Evolutionary conservation across 352 stramenopile genomes (phyloP), one percentile per base, ranked within the genome.

Genomic region (Pythium rhizo-oryzae): DNA sequence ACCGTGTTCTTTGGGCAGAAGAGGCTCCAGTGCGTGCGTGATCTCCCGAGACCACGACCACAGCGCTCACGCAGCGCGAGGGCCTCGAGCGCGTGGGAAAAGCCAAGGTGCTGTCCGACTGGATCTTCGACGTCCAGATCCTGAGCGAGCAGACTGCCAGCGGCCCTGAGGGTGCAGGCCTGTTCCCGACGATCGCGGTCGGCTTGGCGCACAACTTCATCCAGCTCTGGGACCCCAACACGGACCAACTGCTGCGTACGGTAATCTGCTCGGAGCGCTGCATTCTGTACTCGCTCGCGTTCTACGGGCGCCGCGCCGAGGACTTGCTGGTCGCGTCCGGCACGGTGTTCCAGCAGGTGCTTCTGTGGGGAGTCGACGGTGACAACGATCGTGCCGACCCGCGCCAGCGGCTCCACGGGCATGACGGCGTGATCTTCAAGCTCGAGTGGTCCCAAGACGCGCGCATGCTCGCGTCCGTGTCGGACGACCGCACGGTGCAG

Each of bases 371-470:
- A 57, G 76, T 85, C 65, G 12, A 69, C 24, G n/a, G 24, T 8
- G n/a, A 66, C 6, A 33, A 19, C 5, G 49, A 65, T 4, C 44
- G 44, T 0, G 52, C 69, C 24, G 30, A 63, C 35, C 72, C 75
- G 25, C 49, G 85, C 30, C 88, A 96, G 74, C 80, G 82, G 1
- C 74, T 96, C 23, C 86, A 94, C 70, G 80, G 77, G 39, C 88
- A 96, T 67, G 83, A 94, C 71, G 89, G 89, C 19, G 89, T 95
- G 28, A 80, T 96, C 43, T 96, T 96, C 61, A 92, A 94, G 64
- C 62, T 96, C 12, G 62, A 77, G 44, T 96, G 89, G 89, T 94
- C 87, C 1, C 72, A 46, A 7, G 81, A 93, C 54, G 87, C 83
- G 13, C 67, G 69, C 15, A 81, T 79, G 47, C 75, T 96, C 30